Percentiles rank a stretch among this genome's conserved stretches.
These are phyloP conservation scores for Xylaria sp. DNA, from an alignment of 2,329 filamentous ascomycete genomes.

Conservation along the genomic window DNA sequence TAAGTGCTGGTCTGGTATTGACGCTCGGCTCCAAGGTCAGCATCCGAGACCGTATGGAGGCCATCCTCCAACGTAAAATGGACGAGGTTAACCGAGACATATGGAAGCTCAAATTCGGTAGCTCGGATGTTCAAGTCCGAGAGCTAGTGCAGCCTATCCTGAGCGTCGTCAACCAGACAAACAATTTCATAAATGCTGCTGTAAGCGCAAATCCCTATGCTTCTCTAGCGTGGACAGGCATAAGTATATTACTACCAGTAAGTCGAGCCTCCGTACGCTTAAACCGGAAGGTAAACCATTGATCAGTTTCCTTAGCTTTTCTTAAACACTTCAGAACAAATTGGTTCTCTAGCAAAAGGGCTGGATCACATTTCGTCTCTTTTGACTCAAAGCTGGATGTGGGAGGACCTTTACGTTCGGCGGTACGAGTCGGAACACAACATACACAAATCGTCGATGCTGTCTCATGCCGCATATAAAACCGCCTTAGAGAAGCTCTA, in stretches of 20 bases:
- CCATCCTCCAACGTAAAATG: constrained; percentile 13
- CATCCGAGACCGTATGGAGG: not conserved
- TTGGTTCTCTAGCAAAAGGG: not conserved
- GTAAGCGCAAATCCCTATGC: constrained; percentile 12
- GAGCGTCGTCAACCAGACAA: not conserved
- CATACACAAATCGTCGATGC: not conserved
- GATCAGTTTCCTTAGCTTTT: not conserved
- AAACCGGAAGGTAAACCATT: not conserved
- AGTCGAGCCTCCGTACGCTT: not conserved
- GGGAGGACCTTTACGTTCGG: constrained; percentile 16
- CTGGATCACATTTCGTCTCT: constrained; percentile 16
- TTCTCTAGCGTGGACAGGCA: constrained; percentile 13
- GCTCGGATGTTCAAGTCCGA: not conserved
- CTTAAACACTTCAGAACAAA: constrained; percentile 17
- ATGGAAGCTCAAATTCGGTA: constrained; percentile 17
- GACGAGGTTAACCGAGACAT: not conserved
- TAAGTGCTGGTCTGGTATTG: not conserved
- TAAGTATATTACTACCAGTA: constrained; percentile 9
- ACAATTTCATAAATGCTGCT: not conserved
- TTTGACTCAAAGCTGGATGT: constrained; percentile 1
- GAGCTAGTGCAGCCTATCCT: not conserved
- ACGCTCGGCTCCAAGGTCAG: not conserved
- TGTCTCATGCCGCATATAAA: constrained; percentile 4
- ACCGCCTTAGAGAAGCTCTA: constrained; percentile 5
- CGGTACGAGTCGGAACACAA: not conserved